phyloP scores from a whole-genome alignment of 768 basidiomycete genomes.

The Russula olivacea region DNA sequence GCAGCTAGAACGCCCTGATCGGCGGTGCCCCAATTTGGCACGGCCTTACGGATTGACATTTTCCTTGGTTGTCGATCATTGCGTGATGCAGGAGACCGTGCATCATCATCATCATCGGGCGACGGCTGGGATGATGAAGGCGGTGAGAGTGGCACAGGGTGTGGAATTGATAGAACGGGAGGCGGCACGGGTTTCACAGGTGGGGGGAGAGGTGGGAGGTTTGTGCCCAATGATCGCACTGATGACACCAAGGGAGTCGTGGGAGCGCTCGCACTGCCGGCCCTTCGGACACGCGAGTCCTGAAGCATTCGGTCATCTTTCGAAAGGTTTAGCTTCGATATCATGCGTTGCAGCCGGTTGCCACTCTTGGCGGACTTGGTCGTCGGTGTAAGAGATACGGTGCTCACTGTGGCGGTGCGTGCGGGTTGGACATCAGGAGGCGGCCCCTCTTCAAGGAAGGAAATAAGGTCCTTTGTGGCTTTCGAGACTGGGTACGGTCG shows the following conservation, averaged over 20 bases:
- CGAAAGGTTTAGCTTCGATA: slow-evolving; percentile 58
- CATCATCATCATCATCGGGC: slow-evolving; percentile 24
- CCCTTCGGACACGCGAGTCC: slow-evolving; percentile 28
- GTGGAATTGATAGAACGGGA: slow-evolving; percentile 9
- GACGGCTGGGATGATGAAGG: slow-evolving; percentile 20
- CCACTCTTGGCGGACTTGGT: slow-evolving; percentile 35
- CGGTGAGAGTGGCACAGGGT: slow-evolving; percentile 19
- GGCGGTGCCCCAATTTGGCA: slow-evolving; percentile 28
- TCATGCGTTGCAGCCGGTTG: slow-evolving; percentile 72
- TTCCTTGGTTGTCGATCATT: slow-evolving; percentile 28
- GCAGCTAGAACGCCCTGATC: slow-evolving; percentile 11
- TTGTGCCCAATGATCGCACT: neutral
- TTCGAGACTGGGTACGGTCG: slow-evolving; percentile 35
- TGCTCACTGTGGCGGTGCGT: slow-evolving; percentile 14
- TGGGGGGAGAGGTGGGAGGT: neutral
- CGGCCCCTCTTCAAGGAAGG: slow-evolving; percentile 55
- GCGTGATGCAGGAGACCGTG: neutral
- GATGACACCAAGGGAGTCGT: slow-evolving; percentile 8
- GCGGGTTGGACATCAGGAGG: slow-evolving; percentile 36
- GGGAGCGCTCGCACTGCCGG: slow-evolving; percentile 29
- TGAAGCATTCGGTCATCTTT: slow-evolving; percentile 33
- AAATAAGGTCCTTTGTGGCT: slow-evolving; percentile 45
- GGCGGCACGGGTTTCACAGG: slow-evolving; percentile 21
- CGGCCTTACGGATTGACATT: slow-evolving; percentile 31
- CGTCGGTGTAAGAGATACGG: slow-evolving; percentile 23